These are phyloP conservation scores for Schwanniomyces occidentalis DNA, from an alignment of 805 yeast species.

Conservation along the genomic window DNA sequence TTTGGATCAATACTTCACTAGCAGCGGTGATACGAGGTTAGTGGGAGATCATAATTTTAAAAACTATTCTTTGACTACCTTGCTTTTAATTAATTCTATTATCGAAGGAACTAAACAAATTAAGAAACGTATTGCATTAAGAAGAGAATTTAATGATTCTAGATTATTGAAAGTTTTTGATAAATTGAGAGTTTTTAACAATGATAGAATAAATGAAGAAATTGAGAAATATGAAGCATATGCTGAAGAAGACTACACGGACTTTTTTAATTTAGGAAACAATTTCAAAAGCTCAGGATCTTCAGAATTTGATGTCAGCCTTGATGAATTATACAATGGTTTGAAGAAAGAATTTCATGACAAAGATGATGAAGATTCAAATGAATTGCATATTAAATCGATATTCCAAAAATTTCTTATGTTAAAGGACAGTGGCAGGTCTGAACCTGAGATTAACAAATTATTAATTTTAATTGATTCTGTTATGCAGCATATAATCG, in stretches of 20 bases:
- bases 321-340: conserved; percentile 16
- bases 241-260: conserved; percentile 41
- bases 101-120: conserved; percentile 27
- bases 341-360: conserved; percentile 11
- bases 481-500: conserved; percentile 30
- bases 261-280: conserved; percentile 11
- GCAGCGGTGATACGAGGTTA: conserved; percentile 5
- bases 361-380: conserved; percentile 1
- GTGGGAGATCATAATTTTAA: conserved; percentile 20
- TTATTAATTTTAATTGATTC: conserved; percentile 30
- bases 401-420: conserved; percentile 26
- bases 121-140: conserved; percentile 27
- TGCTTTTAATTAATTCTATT: conserved; percentile 36
- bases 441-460: conserved; percentile 22
- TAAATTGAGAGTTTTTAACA: conserved; percentile 30
- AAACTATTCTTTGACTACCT: conserved; percentile 36
- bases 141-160: conserved; percentile 39
- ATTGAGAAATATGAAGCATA: conserved; percentile 38
- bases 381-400: conserved; percentile 12
- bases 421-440: conserved; percentile 26
- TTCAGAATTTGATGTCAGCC: conserved; percentile 3
- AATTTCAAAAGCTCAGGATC: background rate
- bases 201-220: conserved; percentile 33
- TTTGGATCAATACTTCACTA: conserved; percentile 28
- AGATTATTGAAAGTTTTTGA: conserved; percentile 35